Conservation (phyloP, 257 asterid species). For the Cinchona pubescens region DNA sequence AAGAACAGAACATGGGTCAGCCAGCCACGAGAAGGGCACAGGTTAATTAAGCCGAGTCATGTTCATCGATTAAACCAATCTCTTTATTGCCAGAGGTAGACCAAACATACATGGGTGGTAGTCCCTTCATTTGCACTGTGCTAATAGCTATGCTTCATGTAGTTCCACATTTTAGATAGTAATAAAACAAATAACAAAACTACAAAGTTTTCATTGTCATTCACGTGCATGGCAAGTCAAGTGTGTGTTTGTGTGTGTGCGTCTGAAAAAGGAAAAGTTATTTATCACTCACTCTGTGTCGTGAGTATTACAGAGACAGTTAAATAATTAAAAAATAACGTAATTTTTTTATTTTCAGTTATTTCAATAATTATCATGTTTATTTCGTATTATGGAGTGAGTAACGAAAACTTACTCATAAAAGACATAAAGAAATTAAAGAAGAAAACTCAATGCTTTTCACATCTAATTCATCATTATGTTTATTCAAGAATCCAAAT, state of each 20-base stretch:
- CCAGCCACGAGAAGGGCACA: slow-evolving; percentile 38
- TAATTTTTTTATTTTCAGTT: too few relatives aligned
- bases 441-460: neutral
- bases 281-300: too few relatives aligned
- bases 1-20: slow-evolving; percentile 41
- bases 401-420: too few relatives aligned
- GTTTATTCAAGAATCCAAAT: slow-evolving; percentile 37
- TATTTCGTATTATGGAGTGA: too few relatives aligned
- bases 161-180: slow-evolving; percentile 15
- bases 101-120: slow-evolving; percentile 26
- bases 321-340: too few relatives aligned
- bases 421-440: slow-evolving; percentile 11
- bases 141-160: slow-evolving; percentile 16
- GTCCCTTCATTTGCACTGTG: slow-evolving; percentile 38
- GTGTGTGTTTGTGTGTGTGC: neutral
- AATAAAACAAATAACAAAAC: slow-evolving; percentile 69
- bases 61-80: slow-evolving; percentile 34
- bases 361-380: too few relatives aligned
- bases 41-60: slow-evolving; percentile 45
- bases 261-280: neutral
- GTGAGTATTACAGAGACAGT: too few relatives aligned
- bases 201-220: slow-evolving; percentile 68
- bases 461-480: slow-evolving; percentile 3
- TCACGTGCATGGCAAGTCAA: slow-evolving; percentile 72
- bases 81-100: slow-evolving; percentile 54